These are phyloP conservation scores for Nakaseomyces nivariensis DNA, from an alignment of 1,139 yeast genomes.

Conservation along the genomic window DNA sequence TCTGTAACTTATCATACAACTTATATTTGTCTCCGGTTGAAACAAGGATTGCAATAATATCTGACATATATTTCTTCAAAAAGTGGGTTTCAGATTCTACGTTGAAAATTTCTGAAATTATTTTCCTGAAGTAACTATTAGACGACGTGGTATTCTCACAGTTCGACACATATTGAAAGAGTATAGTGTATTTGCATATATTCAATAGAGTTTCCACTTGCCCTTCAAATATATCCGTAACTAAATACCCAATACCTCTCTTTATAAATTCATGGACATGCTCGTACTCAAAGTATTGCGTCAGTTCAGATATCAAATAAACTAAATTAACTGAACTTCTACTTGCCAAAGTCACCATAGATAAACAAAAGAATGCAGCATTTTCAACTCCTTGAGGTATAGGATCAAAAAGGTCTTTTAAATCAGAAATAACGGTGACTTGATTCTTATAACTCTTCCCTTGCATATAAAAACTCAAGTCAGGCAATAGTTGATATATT, in stretches of 20 bases:
- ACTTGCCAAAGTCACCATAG: not conserved
- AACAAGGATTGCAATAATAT: constrained; percentile 16
- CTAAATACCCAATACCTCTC: not conserved
- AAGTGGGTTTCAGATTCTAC: constrained; percentile 14
- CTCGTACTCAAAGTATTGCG: not conserved
- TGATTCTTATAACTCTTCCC: constrained; percentile 23
- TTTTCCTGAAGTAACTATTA: not conserved
- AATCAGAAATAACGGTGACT: constrained; percentile 20
- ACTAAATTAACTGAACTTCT: not conserved
- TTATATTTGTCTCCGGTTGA: constrained; percentile 14
- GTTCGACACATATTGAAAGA: not conserved
- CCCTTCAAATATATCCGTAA: not conserved
- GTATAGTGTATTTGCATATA: not conserved
- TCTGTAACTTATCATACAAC: constrained; percentile 6
- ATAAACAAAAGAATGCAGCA: constrained; percentile 13
- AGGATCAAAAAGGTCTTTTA: constrained; percentile 11
- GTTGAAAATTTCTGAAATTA: constrained; percentile 15
- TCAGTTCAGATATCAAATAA: not conserved
- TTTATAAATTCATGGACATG: not conserved
- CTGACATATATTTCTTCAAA: constrained; percentile 10
- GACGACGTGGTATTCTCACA: not conserved
- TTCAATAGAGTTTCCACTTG: not conserved
- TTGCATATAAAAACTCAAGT: constrained; percentile 13
- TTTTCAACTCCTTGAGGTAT: constrained; percentile 17
- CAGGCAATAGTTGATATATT: not conserved